phyloP scores from a whole-genome alignment of 75 land plant species.

The Sequoia sempervirens region DNA sequence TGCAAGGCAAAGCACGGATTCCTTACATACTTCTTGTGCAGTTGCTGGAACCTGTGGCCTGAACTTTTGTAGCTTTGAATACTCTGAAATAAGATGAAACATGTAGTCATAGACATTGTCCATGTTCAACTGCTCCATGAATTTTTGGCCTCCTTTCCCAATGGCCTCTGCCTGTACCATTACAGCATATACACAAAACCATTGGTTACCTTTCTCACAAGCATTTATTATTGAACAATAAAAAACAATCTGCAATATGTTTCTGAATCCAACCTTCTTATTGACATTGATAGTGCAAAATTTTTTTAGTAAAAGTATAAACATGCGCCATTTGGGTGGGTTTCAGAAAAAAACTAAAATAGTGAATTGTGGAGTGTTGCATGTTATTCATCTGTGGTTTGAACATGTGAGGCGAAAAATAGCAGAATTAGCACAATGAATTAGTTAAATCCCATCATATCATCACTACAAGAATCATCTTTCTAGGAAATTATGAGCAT shows the following conservation, averaged over 20 bases:
- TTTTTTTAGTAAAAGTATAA: background rate
- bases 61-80: slow-evolving; percentile 73
- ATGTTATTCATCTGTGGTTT: background rate
- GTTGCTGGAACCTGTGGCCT: slow-evolving; percentile 42
- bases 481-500: background rate
- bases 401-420: background rate
- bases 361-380: background rate
- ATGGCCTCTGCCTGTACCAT: slow-evolving; percentile 54
- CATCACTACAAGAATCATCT: background rate
- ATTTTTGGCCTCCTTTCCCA: slow-evolving; percentile 55
- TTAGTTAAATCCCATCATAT: background rate
- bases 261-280: background rate
- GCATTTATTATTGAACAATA: background rate
- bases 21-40: slow-evolving; percentile 30
- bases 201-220: background rate
- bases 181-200: background rate
- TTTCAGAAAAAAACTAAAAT: background rate
- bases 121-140: slow-evolving; percentile 62
- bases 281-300: background rate
- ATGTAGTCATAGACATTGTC: slow-evolving; percentile 70
- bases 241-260: background rate
- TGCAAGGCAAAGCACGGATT: slow-evolving; percentile 28
- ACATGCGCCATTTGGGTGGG: background rate
- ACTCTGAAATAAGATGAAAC: slow-evolving; percentile 65
- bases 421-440: background rate